Conservation (phyloP, 805 yeast species). For the Wickerhamiella australiensis region DNA sequence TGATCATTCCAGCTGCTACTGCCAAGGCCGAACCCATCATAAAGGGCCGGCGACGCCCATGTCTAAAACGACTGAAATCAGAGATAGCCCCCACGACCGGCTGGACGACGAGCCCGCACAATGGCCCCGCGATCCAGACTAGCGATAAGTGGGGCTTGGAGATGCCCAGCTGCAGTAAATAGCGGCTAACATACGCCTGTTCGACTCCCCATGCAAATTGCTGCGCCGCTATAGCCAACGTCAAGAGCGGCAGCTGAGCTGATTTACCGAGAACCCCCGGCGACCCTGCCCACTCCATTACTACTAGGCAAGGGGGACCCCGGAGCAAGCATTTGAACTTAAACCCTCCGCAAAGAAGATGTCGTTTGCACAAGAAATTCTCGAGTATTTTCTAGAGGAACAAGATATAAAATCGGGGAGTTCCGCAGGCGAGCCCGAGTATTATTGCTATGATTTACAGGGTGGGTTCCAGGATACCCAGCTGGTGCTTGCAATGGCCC, state of each 20-base stretch:
- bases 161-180: slow-evolving; percentile 47
- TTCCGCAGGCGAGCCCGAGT: slow-evolving; percentile 5
- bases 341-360: background rate
- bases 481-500: slow-evolving; percentile 10
- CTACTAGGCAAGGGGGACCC: too few species aligned
- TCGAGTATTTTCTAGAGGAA: background rate
- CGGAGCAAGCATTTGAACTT: background rate
- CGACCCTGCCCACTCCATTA: slow-evolving; percentile 23
- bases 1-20: slow-evolving; percentile 35
- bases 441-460: slow-evolving; percentile 1
- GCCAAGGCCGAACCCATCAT: slow-evolving; percentile 43
- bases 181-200: slow-evolving; percentile 53
- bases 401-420: background rate
- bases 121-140: slow-evolving; percentile 58
- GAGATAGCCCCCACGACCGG: slow-evolving; percentile 50
- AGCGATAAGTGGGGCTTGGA: slow-evolving; percentile 44
- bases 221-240: slow-evolving; percentile 40
- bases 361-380: slow-evolving; percentile 1
- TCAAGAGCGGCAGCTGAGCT: slow-evolving; percentile 19
- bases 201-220: slow-evolving; percentile 58
- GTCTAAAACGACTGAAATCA: slow-evolving; percentile 30
- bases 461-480: slow-evolving; percentile 5
- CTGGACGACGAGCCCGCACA: slow-evolving; percentile 51
- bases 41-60: slow-evolving; percentile 47
- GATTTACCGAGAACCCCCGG: slow-evolving; percentile 18